Percentiles rank a stretch among this genome's conserved stretches.
Evolutionary conservation across 139 green algal genomes (phyloP).

Genomic region (Chlorella ohadii): DNA sequence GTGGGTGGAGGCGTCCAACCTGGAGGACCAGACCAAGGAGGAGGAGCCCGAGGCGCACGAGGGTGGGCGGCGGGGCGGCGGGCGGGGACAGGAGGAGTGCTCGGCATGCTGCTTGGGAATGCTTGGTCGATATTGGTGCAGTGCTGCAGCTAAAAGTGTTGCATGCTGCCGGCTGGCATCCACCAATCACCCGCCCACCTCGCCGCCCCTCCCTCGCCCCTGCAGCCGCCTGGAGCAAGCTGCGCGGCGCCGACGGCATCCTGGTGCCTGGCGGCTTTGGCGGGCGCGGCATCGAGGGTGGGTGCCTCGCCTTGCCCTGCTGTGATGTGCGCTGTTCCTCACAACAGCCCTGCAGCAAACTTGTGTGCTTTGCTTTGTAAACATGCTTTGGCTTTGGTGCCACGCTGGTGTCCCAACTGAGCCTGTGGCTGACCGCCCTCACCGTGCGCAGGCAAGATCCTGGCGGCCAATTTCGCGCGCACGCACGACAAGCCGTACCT

Average conservation of each 20-base stretch:
- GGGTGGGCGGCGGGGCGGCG: slow-evolving; percentile 25
- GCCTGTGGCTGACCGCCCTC: too few relatives aligned
- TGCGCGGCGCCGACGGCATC: slow-evolving; percentile 85
- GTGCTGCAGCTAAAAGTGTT: too few relatives aligned
- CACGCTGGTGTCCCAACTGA: too few relatives aligned
- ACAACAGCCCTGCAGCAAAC: too few relatives aligned
- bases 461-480: slow-evolving; percentile 90
- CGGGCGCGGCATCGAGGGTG: slow-evolving; percentile 85
- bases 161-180: too few relatives aligned
- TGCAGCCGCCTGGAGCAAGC: slow-evolving; percentile 52
- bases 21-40: slow-evolving; percentile 77
- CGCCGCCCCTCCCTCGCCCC: neutral
- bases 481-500: slow-evolving; percentile 89
- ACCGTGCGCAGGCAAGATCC: slow-evolving; percentile 86
- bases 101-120: neutral
- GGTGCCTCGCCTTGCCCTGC: too few relatives aligned
- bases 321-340: too few relatives aligned
- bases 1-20: slow-evolving; percentile 92
- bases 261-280: slow-evolving; percentile 98
- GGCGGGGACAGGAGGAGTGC: neutral
- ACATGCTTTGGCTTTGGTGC: too few relatives aligned
- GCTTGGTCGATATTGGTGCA: too few relatives aligned
- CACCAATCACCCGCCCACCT: too few relatives aligned
- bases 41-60: slow-evolving; percentile 61
- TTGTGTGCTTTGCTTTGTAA: too few relatives aligned